Evolutionary conservation across 1,284 basidiomycete genomes (phyloP), one percentile per base, ranked within the genome.

Genomic region (Porogramme epimiltina): DNA sequence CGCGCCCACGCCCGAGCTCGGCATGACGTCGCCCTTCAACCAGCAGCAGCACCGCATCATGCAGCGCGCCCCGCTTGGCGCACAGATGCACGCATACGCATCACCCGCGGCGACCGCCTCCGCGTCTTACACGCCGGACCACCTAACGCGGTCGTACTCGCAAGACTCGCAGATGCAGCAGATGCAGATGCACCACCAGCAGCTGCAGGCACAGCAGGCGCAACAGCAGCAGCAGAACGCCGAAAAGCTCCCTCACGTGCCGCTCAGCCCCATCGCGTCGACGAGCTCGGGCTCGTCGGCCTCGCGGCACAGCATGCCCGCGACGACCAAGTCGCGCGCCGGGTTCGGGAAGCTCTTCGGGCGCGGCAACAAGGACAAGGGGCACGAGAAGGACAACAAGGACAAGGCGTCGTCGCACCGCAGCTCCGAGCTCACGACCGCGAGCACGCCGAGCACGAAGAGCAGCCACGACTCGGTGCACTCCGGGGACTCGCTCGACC

Each of bases 401-500:
- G 45, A 52, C 37, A 47, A 43, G 45, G 51, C 34, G 34, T 6
- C 10, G 34, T 6, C 34, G 28, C 19, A 34, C 36, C 18, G 23
- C 42, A 36, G 37, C 34, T 46, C 47, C 46, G 24, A 39, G 42
- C 18, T 37, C 24, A 45, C 47, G 49, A 36, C 36, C 38, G 51
- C 46, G 49, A 56, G 55, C 51, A 22, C 47, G 10, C 48, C 31
- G 28, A 44, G 50, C 45, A 45, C 48, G 19, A 40, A 23, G 38
- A 40, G 18, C 18, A 24, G 47, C 41, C 40, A 38, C 44, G 18
- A 28, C 20, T 48, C 51, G 38, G 44, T 47, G 45, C 42, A 40
- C 47, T 54, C 53, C 50, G 45, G 48, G 45, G 22, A 51, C 49
- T 49, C 55, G 42, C 25, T 62, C 47, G 60, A 60, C 33, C 79